phyloP scores from a whole-genome alignment of 2,329 filamentous ascomycete species.

The Teratosphaeria nubilosa region DNA sequence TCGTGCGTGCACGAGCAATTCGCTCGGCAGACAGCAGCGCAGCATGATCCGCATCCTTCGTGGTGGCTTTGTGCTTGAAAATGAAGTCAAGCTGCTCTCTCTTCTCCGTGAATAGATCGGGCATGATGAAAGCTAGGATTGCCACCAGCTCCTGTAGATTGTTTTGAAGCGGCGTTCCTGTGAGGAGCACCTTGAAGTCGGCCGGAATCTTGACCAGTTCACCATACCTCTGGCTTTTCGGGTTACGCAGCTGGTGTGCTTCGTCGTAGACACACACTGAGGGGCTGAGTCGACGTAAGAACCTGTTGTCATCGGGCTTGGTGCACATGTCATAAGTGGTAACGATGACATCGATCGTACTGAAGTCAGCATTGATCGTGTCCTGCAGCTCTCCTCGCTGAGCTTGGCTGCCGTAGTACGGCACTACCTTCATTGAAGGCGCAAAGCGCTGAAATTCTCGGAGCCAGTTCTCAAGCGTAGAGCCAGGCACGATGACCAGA shows the following conservation, averaged over 20 bases:
- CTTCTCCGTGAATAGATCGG: conserved; percentile 65
- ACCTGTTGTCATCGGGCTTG: conserved; percentile 52
- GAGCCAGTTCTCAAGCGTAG: conserved; percentile 92
- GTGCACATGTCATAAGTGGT: conserved; percentile 60
- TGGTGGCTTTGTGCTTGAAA: conserved; percentile 85
- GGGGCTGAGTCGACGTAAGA: conserved; percentile 48
- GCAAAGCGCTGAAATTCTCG: conserved; percentile 84
- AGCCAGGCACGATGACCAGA: conserved; percentile 82
- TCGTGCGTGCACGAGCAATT: conserved; percentile 76
- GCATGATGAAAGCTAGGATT: conserved; percentile 88
- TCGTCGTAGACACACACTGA: conserved; percentile 75
- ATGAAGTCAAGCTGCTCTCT: conserved; percentile 73
- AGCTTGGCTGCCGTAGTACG: conserved; percentile 61
- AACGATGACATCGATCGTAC: conserved; percentile 59
- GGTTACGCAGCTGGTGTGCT: conserved; percentile 87
- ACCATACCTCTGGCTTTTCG: conserved; percentile 69
- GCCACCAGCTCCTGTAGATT: conserved; percentile 88
- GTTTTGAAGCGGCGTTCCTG: conserved; percentile 87
- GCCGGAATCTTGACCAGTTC: conserved; percentile 68
- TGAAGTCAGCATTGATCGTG: conserved; percentile 52
- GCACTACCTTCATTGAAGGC: conserved; percentile 59
- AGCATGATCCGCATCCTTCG: conserved; percentile 64
- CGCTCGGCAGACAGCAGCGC: conserved; percentile 79
- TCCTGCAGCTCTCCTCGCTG: conserved; percentile 60
- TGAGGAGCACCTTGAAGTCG: conserved; percentile 76